Base-by-base conservation (phyloP, 495 filamentous ascomycete species). In the Hypomontagnella submonticulosa region DNA sequence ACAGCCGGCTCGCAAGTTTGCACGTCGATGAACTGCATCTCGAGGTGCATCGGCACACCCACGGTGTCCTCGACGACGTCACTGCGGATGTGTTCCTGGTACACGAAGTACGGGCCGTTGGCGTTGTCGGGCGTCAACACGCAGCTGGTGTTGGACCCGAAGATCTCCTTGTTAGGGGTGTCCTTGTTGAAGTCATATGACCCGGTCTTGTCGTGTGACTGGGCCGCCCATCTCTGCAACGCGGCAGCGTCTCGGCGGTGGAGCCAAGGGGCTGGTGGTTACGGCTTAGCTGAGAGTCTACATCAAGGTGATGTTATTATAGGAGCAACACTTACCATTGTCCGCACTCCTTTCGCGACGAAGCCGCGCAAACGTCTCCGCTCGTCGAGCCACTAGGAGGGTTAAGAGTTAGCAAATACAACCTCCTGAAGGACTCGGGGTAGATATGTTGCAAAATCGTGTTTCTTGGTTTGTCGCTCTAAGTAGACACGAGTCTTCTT, bases 11-110 rank as follows among this genome's bases (percentile, higher is more conserved):
- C 76, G 72, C 86, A 89, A 52, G 79, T 84, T 34, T 78, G 71
- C 18, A 82, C 75, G 61, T 88, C 82, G 61, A 88, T 78, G 72
- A 86, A 83, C 53, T 87, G 84, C 10, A 80, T 69, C 30, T 88
- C 85, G 8, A 88, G 59, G 56, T 84, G 80, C 42, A 86, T 59
- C 1, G 80, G 79, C 5, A 87, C 71, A 18, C 85, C 86, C 1
- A 63, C 58, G 34, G 80, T 65, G n/a, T 62, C 73, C 23, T 86
- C 85, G 2, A 72, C 65, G 10, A 87, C 46, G 62, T 86, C 72
- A 12, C 64, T 73, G 42, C 86, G 84, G 70, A 88, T 80, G 3
- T 79, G 72, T 67, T 87, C 78, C 57, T 71, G 68, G 51, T 61
- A 63, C 37, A 75, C 77, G 69, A 73, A 81, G 69, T 81, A 79